Evolutionary conservation across 2,329 filamentous ascomycete genomes (phyloP).

Genomic region (Neonectria ditissima): DNA sequence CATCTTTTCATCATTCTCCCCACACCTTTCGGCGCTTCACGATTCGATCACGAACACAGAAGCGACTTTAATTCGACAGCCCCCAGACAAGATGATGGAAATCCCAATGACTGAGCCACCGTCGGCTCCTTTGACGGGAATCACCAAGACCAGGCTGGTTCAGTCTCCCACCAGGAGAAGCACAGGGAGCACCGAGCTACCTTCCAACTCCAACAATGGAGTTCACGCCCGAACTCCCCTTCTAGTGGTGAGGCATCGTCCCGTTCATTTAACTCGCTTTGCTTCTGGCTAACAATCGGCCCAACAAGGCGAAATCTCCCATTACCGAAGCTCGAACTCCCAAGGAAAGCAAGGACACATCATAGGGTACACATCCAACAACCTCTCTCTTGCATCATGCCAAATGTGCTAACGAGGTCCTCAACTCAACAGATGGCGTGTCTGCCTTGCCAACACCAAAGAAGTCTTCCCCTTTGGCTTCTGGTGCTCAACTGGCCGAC

Average conservation of each 20-base stretch:
- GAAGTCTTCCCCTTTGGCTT: neutral
- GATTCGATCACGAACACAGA: neutral
- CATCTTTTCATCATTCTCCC: neutral
- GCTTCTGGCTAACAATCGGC: neutral
- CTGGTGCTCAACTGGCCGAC: neutral
- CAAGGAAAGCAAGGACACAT: neutral
- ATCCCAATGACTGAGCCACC: neutral
- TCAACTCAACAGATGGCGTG: constrained; percentile 3
- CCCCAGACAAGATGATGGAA: neutral
- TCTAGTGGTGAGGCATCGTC: neutral
- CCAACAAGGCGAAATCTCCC: neutral
- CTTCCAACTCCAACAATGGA: too few relatives aligned
- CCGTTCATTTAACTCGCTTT: too few relatives aligned
- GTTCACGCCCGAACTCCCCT: neutral
- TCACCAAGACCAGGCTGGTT: too few relatives aligned
- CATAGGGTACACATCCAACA: neutral
- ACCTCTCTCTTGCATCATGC: neutral
- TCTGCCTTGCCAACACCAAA: constrained; percentile 5
- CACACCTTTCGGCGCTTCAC: neutral
- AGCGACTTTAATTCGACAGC: neutral
- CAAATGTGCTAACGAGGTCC: neutral
- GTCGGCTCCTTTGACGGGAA: neutral
- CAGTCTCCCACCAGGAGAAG: neutral
- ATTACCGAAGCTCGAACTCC: neutral
- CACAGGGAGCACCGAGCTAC: neutral